Percentiles rank a stretch among this genome's conserved stretches.
phyloP scores from a whole-genome alignment of 148 eudicot genomes.

The Simmondsia chinensis region DNA sequence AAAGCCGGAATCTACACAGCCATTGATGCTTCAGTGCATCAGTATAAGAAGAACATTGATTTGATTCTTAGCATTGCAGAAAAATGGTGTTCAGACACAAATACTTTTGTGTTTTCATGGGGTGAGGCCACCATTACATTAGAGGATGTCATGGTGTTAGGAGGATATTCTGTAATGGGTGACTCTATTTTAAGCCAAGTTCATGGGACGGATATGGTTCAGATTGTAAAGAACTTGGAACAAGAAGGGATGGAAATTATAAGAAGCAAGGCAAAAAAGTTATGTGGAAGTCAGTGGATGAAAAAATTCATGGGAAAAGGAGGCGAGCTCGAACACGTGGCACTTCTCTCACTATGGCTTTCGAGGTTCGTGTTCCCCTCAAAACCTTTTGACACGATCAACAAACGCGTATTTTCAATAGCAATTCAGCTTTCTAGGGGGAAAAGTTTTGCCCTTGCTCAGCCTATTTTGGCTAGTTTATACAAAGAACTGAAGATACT shows the following conservation, averaged over 20 bases:
- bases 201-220: background rate
- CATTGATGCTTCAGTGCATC: constrained; percentile 11
- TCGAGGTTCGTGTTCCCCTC: constrained; percentile 28
- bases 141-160: constrained; percentile 15
- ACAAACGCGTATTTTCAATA: constrained; percentile 8
- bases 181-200: constrained; percentile 8
- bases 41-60: constrained; percentile 2
- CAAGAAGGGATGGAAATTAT: background rate
- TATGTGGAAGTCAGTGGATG: constrained; percentile 10
- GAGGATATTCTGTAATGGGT: constrained; percentile 21
- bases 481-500: constrained; percentile 35
- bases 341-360: constrained; percentile 39
- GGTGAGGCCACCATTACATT: constrained; percentile 17
- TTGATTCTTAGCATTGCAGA: constrained; percentile 15
- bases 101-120: constrained; percentile 22
- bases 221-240: constrained; percentile 14
- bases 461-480: constrained; percentile 31
- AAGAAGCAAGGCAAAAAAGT: background rate
- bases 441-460: constrained; percentile 26
- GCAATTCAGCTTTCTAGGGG: constrained; percentile 34
- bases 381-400: background rate
- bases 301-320: constrained; percentile 15
- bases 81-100: constrained; percentile 22
- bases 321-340: constrained; percentile 26
- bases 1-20: constrained; percentile 19